Conservation (phyloP, 306 rosid species). For the Begonia peltatifolia region DNA sequence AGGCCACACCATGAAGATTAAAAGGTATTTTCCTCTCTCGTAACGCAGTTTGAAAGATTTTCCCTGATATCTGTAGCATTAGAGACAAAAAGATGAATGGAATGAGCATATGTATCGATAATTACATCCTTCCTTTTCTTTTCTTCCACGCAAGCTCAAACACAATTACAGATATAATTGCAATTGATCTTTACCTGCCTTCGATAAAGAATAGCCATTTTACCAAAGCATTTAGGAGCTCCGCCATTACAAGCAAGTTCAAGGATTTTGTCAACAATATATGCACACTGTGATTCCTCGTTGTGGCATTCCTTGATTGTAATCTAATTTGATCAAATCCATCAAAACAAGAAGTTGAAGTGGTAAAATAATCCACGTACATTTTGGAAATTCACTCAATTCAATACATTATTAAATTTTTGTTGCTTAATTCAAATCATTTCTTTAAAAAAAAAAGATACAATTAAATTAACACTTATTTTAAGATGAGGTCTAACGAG, state of each 20-base stretch:
- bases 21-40: conserved; percentile 92
- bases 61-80: conserved; percentile 57
- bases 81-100: conserved; percentile 4
- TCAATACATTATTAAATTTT: too few species aligned
- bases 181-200: conserved; percentile 62
- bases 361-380: not conserved
- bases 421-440: too few species aligned
- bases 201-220: conserved; percentile 84
- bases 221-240: conserved; percentile 40
- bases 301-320: conserved; percentile 70
- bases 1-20: conserved; percentile 82
- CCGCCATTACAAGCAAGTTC: conserved; percentile 42
- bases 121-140: not conserved
- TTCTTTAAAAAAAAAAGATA: too few species aligned
- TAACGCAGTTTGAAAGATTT: conserved; percentile 74
- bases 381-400: conserved; percentile 4
- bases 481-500: too few species aligned
- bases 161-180: conserved; percentile 7
- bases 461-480: too few species aligned
- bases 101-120: conserved; percentile 1
- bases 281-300: conserved; percentile 84
- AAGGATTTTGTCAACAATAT: conserved; percentile 72
- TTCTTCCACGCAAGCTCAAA: not conserved
- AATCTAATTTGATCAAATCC: conserved; percentile 29
- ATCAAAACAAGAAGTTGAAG: not conserved